These are phyloP conservation scores for Claviceps purpurea DNA, from an alignment of 2,329 filamentous ascomycete species.

Conservation along the genomic window DNA sequence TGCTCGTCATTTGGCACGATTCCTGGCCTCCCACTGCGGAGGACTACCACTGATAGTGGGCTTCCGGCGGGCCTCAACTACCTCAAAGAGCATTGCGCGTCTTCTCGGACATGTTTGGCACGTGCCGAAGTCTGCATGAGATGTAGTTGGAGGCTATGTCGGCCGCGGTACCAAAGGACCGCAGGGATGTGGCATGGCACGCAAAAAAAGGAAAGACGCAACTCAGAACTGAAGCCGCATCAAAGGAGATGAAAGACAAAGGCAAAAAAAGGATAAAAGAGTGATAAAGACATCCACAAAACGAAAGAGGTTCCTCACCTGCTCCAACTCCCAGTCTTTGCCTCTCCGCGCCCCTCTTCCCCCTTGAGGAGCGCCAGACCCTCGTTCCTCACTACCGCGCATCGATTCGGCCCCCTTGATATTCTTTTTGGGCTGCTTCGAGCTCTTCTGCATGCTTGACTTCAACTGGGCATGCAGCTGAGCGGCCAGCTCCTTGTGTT, in stretches of 20 bases:
- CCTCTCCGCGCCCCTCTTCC: slow-evolving; percentile 58
- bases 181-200: no score
- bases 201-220: no score
- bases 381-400: slow-evolving; percentile 66
- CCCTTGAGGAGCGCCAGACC: slow-evolving; percentile 45
- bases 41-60: background rate
- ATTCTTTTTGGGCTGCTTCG: slow-evolving; percentile 40
- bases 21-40: background rate
- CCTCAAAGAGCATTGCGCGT: background rate
- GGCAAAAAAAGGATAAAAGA: background rate
- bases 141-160: no score
- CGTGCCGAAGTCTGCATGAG: no score
- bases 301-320: slow-evolving; percentile 36
- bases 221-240: no score
- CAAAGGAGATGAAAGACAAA: background rate
- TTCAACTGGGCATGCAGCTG: slow-evolving; percentile 59
- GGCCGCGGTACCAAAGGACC: no score
- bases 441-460: slow-evolving; percentile 36
- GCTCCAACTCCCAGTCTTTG: slow-evolving; percentile 71
- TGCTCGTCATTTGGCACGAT: background rate
- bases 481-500: slow-evolving; percentile 80
- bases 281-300: slow-evolving; percentile 6
- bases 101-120: background rate
- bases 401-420: slow-evolving; percentile 32
- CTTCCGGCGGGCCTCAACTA: no score